Base-by-base conservation (phyloP, 75 land plant species). In the Chamaecyparis obtusa region DNA sequence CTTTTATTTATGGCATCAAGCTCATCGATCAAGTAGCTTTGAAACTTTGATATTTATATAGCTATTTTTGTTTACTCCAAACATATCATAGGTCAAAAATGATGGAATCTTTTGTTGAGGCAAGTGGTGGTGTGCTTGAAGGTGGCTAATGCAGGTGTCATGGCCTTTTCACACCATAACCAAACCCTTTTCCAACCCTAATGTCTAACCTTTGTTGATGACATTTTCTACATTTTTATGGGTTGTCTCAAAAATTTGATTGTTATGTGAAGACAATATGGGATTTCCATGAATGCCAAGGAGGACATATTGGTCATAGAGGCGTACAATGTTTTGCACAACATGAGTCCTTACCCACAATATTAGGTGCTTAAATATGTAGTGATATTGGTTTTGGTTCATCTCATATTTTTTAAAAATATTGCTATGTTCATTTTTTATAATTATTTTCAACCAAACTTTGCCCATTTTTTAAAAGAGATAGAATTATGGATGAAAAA, bases 241-340 rank as follows among this genome's bases (percentile, higher is more conserved):
- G 99, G 99, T 72, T 88, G 84, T 27, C 74, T 98, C 69, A 89
- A 94, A 89, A 98, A 96, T 88, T 83, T 98, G 87, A 81, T 92
- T 76, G 24, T 87, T 41, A 92, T 96, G 7, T 90, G 91, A 88
- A 93, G 90, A 88, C 96, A 91, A 41, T 98, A 96, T 89, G 99
- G 99, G 0, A 90, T 98, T 14, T 87, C 93, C 41, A 95, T 93
- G 91, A 84, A 48, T 84, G 83, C 92, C 32, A 91, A 91, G 83
- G 99, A 98, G 88, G 99, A 94, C 9, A 85, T 92, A 88, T 82
- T 98, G 71, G 93, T 96, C 55, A 94, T 96, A 43, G 96, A 98
- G 51, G 95, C 94, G 9, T 98, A 98, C 87, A 88, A 91, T 84
- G 91, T 94, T 13, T 93, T 98, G 48, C 91, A 95, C 10, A 99